Percentiles rank a stretch among this genome's conserved stretches.
phyloP scores from a whole-genome alignment of 2,329 filamentous ascomycete species.

The Ceratocystis albifundus region DNA sequence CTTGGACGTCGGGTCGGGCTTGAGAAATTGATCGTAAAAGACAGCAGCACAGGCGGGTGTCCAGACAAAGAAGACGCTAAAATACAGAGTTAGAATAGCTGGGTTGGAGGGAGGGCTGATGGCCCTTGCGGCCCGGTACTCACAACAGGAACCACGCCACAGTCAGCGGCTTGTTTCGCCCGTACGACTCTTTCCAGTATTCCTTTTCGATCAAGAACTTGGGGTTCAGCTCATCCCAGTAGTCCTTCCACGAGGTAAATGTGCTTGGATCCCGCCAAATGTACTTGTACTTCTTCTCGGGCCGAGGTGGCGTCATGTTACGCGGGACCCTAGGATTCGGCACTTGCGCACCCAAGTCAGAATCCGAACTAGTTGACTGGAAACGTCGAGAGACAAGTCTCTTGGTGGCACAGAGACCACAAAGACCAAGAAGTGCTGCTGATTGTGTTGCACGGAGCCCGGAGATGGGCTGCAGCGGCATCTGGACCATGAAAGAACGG shows the following conservation, averaged over 20 bases:
- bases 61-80: conserved; percentile 16
- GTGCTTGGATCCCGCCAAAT: conserved; percentile 12
- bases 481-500: neutral
- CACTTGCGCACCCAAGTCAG: neutral
- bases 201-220: conserved; percentile 19
- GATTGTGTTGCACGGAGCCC: neutral
- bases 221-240: conserved; percentile 18
- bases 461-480: neutral
- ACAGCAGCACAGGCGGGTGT: neutral
- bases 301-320: neutral
- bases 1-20: conserved; percentile 16
- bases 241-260: conserved; percentile 14
- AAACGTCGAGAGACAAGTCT: neutral
- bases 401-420: neutral
- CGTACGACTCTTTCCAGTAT: conserved; percentile 20
- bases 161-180: conserved; percentile 13
- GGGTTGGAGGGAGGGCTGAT: neutral
- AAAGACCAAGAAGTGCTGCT: neutral
- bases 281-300: conserved; percentile 18
- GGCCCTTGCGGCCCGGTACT: neutral
- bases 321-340: conserved; percentile 16
- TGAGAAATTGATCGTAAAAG: conserved; percentile 16
- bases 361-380: conserved; percentile 9
- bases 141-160: conserved; percentile 19
- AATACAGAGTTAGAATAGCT: neutral